phyloP scores from a whole-genome alignment of 495 filamentous ascomycete genomes.

The Daldinia concentrica region DNA sequence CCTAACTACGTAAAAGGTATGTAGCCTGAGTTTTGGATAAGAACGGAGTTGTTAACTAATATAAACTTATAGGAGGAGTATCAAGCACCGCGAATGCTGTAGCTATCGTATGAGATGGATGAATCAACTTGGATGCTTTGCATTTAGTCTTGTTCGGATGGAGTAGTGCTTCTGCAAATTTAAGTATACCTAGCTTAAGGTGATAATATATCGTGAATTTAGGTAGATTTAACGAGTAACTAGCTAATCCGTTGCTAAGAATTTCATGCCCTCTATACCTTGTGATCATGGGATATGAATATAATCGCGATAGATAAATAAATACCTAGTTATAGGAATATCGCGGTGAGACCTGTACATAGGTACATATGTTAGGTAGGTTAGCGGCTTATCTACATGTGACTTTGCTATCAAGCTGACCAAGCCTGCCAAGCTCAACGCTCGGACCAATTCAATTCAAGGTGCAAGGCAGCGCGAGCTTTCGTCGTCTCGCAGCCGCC shows the following conservation, averaged over 20 bases:
- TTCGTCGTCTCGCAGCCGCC: slow-evolving; percentile 39
- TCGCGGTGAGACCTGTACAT: background rate
- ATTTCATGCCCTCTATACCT: too few relatives aligned
- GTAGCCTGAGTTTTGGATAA: slow-evolving; percentile 25
- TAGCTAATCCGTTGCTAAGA: too few relatives aligned
- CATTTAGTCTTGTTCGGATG: too few relatives aligned
- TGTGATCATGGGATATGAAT: background rate
- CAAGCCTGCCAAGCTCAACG: slow-evolving; percentile 32
- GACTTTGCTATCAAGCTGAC: slow-evolving; percentile 35
- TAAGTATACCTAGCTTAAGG: too few relatives aligned
- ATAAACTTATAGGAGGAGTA: slow-evolving; percentile 42
- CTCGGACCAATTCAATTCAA: slow-evolving; percentile 30
- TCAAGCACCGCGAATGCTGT: slow-evolving; percentile 48
- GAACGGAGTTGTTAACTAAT: slow-evolving; percentile 50
- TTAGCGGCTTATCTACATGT: slow-evolving; percentile 30
- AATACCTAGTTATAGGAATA: background rate
- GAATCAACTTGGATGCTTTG: background rate
- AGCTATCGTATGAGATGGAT: slow-evolving; percentile 52
- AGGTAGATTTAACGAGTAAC: too few relatives aligned
- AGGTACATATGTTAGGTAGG: too few relatives aligned
- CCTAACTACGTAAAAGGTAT: slow-evolving; percentile 58
- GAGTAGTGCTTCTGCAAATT: too few relatives aligned
- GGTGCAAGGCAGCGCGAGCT: slow-evolving; percentile 38
- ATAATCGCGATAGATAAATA: background rate
- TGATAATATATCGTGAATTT: too few relatives aligned